Base-by-base conservation (phyloP, 2,329 filamentous ascomycete species). In the Monosporascus cannonballus region DNA sequence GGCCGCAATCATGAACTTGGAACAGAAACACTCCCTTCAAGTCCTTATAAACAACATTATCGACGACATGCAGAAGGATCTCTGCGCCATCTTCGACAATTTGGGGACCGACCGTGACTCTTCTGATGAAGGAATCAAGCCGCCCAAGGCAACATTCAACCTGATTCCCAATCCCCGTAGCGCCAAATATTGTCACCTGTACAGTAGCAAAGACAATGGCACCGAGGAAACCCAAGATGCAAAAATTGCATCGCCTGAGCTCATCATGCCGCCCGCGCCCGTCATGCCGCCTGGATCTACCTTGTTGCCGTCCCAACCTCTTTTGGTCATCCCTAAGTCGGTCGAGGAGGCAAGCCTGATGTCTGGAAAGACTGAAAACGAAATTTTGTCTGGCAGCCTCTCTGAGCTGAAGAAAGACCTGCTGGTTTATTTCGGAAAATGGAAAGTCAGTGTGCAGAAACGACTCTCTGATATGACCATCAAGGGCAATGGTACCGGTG, bases 341-440 rank as follows among this genome's bases (percentile, higher is more conserved):
- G 53, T 65, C 15, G 56, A 67, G 17, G 64, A 70, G 47, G 63
- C 64, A n/a, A 59, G 56, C 27, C 51, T 54, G 4, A 63, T 67
- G 27, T 60, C 61, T 22, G 71, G 75, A 51, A 72, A 69, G 36
- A 69, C 73, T 4, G 70, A 76, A 53, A 51, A 27, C n/a, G 63
- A 67, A 15, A 44, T 65, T 15, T 38, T 62, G 18, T 45, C 56
- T 11, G 53, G 55, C 11, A 65, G 62, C 45, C 76, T 86, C 56
- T 72, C 78, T 53, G 85, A 89, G 61, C 70, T 91, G 61, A 91
- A 85, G 72, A 83, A 80, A 56, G 84, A 87, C 51, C 79, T 85
- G 2, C 67, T 95, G 5, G 72, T 77, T 6, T 84, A 86, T 65
- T 96, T 93, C 65, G 84, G 87, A 53, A 86, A 90, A 58, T 97